phyloP scores from a whole-genome alignment of 768 basidiomycete genomes.

The Lentinula guzmanii region DNA sequence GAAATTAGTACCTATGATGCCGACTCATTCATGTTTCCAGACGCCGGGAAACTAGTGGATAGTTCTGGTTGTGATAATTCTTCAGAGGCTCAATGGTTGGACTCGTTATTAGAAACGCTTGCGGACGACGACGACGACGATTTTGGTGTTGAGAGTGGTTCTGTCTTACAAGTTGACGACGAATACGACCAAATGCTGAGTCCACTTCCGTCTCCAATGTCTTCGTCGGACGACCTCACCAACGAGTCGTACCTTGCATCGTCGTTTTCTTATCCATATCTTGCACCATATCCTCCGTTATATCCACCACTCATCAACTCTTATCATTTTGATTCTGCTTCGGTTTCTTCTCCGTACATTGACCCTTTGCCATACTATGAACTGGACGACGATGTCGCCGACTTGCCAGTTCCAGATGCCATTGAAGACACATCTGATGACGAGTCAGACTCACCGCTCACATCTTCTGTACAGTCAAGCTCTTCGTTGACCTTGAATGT shows the following conservation, averaged over 20 bases:
- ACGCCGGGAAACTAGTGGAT: conserved; percentile 52
- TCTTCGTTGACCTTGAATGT: conserved; percentile 49
- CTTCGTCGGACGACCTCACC: conserved; percentile 71
- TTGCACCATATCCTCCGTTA: conserved; percentile 61
- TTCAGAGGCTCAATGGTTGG: conserved; percentile 78
- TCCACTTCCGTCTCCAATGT: conserved; percentile 63
- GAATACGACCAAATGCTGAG: conserved; percentile 61
- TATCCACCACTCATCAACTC: conserved; percentile 50
- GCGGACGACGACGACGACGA: conserved; percentile 66
- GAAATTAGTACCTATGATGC: conserved; percentile 49
- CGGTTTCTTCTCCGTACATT: conserved; percentile 34
- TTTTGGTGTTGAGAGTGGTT: conserved; percentile 34
- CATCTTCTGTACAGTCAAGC: conserved; percentile 56
- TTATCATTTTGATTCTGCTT: conserved; percentile 38
- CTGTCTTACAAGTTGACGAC: conserved; percentile 50
- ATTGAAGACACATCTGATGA: conserved; percentile 85
- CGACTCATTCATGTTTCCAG: conserved; percentile 79
- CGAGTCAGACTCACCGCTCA: conserved; percentile 67
- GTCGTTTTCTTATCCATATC: conserved; percentile 46
- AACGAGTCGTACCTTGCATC: conserved; percentile 44
- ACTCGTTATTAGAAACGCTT: conserved; percentile 71
- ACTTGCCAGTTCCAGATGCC: conserved; percentile 68
- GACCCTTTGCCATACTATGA: conserved; percentile 62
- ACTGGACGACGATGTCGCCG: conserved; percentile 54
- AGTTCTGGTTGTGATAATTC: conserved; percentile 29